These are phyloP conservation scores for Dryadomyces sulphureus DNA, from an alignment of 2,329 filamentous ascomycete genomes.

Conservation along the genomic window DNA sequence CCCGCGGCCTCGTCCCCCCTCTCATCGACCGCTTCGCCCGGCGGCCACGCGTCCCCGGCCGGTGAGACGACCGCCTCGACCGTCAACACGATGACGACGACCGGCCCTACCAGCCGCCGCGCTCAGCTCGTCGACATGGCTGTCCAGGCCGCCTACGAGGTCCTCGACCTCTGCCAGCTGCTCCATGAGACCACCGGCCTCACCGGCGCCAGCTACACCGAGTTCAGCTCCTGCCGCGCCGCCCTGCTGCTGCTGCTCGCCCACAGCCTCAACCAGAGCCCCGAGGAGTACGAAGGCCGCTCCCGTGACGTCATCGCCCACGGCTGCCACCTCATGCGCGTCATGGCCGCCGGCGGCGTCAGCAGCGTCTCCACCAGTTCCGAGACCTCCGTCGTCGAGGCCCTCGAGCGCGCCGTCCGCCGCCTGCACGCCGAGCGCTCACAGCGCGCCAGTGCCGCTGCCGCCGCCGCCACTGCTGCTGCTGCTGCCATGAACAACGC, in stretches of 20 bases:
- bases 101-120: constrained; percentile 5
- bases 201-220: constrained; percentile 38
- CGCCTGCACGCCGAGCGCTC: constrained; percentile 2
- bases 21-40: not conserved
- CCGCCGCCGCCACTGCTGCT: not conserved
- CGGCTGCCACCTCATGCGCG: constrained; percentile 2
- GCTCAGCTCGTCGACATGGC: constrained; percentile 31
- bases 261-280: constrained; percentile 7
- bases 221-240: constrained; percentile 39
- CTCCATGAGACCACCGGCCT: constrained; percentile 36
- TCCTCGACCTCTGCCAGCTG: constrained; percentile 33
- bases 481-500: not conserved
- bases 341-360: constrained; percentile 2
- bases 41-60: not conserved
- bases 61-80: not conserved
- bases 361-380: constrained; percentile 3
- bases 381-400: constrained; percentile 5
- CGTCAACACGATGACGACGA: not conserved
- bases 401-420: constrained; percentile 2
- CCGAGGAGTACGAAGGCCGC: not conserved
- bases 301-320: constrained; percentile 1
- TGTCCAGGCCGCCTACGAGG: constrained; percentile 34
- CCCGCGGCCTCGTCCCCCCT: not conserved
- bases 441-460: not conserved
- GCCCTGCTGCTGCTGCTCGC: constrained; percentile 28